phyloP scores from a whole-genome alignment of 2,329 filamentous ascomycete genomes.

The Xylariaceae sp. region DNA sequence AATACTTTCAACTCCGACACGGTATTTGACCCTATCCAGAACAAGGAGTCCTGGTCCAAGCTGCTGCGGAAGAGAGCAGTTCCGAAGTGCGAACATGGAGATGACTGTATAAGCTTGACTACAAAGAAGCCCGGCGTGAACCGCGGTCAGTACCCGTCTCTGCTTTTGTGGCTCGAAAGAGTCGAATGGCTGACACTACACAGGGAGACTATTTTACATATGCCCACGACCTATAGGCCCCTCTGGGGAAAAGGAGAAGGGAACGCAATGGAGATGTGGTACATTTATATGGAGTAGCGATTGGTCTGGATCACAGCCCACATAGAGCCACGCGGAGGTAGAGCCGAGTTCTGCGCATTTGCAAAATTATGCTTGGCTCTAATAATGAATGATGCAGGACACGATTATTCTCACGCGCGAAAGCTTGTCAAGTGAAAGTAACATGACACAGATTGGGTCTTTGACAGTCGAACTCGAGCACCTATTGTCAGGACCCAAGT shows the following conservation, averaged over 20 bases:
- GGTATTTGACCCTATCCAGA: conserved; percentile 63
- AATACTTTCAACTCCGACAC: conserved; percentile 26
- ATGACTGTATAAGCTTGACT: conserved; percentile 76
- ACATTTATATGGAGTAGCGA: conserved; percentile 74
- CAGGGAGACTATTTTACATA: conserved; percentile 60
- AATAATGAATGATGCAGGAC: too few relatives aligned
- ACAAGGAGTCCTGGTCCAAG: conserved; percentile 81
- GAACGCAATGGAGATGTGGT: conserved; percentile 79
- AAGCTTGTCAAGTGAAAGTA: too few relatives aligned
- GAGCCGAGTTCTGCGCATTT: too few relatives aligned
- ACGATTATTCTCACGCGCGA: too few relatives aligned
- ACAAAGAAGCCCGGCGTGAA: conserved; percentile 92
- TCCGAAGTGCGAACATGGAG: conserved; percentile 82
- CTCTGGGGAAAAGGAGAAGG: conserved; percentile 77
- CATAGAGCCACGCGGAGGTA: not conserved
- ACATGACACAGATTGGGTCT: too few relatives aligned
- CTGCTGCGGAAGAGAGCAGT: conserved; percentile 70
- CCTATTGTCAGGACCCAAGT: too few relatives aligned
- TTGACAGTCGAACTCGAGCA: too few relatives aligned
- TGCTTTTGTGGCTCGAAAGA: not conserved
- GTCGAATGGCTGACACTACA: not conserved
- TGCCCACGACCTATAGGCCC: conserved; percentile 74
- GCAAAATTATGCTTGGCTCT: too few relatives aligned
- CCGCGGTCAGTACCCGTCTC: conserved; percentile 41
- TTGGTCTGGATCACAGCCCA: conserved; percentile 36